Percentiles rank a stretch among this genome's conserved stretches.
These are phyloP conservation scores for Cucurbita moschata DNA, from an alignment of 306 rosid genomes.

Conservation along the genomic window DNA sequence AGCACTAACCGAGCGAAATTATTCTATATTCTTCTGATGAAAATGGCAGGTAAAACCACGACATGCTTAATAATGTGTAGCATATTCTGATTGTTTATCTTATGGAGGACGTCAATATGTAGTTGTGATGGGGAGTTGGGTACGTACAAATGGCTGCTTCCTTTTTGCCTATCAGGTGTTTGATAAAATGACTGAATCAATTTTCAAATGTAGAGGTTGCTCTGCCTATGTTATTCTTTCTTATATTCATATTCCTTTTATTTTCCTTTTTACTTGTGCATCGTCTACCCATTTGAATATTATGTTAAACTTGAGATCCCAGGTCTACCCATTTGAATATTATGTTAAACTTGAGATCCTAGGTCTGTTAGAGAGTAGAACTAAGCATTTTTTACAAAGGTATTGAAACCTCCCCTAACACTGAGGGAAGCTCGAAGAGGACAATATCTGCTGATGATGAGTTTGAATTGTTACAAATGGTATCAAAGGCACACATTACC, in stretches of 20 bases:
- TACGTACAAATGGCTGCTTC: not conserved
- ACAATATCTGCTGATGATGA: too few relatives aligned
- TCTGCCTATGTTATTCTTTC: not conserved
- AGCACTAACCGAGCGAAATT: not conserved
- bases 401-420: too few relatives aligned
- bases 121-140: not conserved
- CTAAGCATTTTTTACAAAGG: too few relatives aligned
- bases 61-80: not conserved
- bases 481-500: too few relatives aligned
- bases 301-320: not conserved
- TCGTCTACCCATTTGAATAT: not conserved
- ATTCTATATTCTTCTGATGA: conserved; percentile 1
- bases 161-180: not conserved
- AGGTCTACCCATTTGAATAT: not conserved
- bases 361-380: too few relatives aligned
- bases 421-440: too few relatives aligned
- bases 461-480: too few relatives aligned
- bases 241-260: not conserved
- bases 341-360: not conserved
- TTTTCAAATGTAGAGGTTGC: not conserved
- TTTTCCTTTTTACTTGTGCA: not conserved
- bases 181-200: not conserved
- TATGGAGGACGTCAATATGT: not conserved
- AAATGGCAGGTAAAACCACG: not conserved
- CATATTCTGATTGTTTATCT: not conserved